Percentiles rank a stretch among this genome's conserved stretches.
These are phyloP conservation scores for Desmodesmus armatus DNA, from an alignment of 139 green algal genomes.

Conservation along the genomic window DNA sequence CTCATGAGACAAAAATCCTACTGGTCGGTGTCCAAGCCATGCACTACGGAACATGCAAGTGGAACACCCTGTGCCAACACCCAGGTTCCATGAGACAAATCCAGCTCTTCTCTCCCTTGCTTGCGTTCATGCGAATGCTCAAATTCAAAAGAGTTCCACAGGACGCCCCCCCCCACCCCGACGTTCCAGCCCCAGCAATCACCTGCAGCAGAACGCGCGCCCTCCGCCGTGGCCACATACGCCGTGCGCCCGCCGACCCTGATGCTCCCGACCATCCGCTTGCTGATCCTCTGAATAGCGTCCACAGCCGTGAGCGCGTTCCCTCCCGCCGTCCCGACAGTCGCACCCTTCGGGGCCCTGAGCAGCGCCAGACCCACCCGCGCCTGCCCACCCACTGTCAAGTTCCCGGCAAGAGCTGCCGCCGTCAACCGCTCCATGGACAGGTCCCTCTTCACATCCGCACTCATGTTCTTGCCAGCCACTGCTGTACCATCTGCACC, in stretches of 20 bases:
- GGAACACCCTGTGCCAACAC: too few relatives aligned
- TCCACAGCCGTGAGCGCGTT: background rate
- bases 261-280: conserved; percentile 38
- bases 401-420: conserved; percentile 17
- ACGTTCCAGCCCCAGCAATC: background rate
- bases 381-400: conserved; percentile 28
- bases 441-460: conserved; percentile 36
- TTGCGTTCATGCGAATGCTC: too few relatives aligned
- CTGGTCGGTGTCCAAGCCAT: too few relatives aligned
- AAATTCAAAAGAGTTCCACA: too few relatives aligned
- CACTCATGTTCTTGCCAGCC: background rate
- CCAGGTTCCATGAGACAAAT: too few relatives aligned
- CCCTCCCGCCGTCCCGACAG: background rate
- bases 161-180: too few relatives aligned
- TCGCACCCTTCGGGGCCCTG: too few relatives aligned
- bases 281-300: background rate
- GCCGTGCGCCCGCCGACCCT: conserved; percentile 59
- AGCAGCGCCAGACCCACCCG: conserved; percentile 28
- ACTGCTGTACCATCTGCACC: too few relatives aligned
- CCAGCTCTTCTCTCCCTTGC: too few relatives aligned
- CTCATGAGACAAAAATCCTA: too few relatives aligned
- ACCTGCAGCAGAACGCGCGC: conserved; percentile 33
- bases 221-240: conserved; percentile 54
- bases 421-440: conserved; percentile 39
- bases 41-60: too few relatives aligned